Base-by-base conservation (phyloP, 2,329 filamentous ascomycete species). In the Penicillium frequentans region DNA sequence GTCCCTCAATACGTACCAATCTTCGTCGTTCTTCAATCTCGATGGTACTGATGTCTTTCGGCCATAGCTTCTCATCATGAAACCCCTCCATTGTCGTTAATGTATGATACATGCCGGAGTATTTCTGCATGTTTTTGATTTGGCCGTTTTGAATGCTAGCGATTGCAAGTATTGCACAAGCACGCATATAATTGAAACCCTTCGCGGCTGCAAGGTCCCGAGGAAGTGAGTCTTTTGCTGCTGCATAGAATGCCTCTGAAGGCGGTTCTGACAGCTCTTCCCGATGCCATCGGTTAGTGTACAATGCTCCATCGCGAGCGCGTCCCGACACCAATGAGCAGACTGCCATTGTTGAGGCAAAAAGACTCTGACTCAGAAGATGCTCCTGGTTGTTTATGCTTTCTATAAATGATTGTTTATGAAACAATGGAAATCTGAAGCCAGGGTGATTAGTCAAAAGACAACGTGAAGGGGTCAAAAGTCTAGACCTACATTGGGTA, bases 1-100 rank as follows among this genome's bases (percentile, higher is more conserved):
- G 16, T 27, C 10, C 29, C 11, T 14, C 46, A 16, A 54, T 44
- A 44, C 70, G 55, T 69, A 82, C 81, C 61, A 82, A 62, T 61
- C 79, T 69, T 56, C 81, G 73, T 39, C 80, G 72, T 65, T 81
- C 78, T 63, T 84, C 81, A 16, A 66, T 70, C 62, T 84, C 81
- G 8, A 81, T 71, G 5, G 73, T 63, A 11, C 72, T 71, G 8
- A 83, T 70, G 13, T 73, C 69, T 5, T 70, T 68, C 0, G 82
- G 81, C 83, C 83, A 85, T 13, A 79, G 74, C 5, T 73, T 69
- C 62, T 85, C 83, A 61, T 84, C 81, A 60, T 84, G 80, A n/a
- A 83, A 73, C 2, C 73, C 70, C 56, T 82, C 74, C 64, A 83
- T 79, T 7, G 76, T 76, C 7, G 77, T 73, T 11, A 84, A 65